Percentiles rank a stretch among this genome's conserved stretches.
Evolutionary conservation across 2,329 filamentous ascomycete genomes (phyloP).

Genomic region (Cladophialophora bantiana): DNA sequence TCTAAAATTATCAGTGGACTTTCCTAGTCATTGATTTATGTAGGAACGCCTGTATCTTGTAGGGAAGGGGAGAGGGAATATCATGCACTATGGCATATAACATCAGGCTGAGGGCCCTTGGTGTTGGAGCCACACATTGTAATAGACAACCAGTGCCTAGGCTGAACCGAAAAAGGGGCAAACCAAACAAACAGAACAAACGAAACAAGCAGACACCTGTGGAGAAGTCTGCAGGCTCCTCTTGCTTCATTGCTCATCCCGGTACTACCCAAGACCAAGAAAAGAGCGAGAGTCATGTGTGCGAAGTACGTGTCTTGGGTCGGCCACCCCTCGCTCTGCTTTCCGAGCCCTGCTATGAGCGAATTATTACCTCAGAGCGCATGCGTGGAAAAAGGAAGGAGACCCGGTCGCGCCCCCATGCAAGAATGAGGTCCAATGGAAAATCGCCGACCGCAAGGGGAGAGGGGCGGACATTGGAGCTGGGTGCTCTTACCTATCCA

Average conservation of each 20-base stretch:
- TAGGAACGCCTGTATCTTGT: not conserved
- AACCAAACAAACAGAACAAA: not conserved
- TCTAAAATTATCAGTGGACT: not conserved
- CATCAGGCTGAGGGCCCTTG: not conserved
- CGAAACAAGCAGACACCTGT: not conserved
- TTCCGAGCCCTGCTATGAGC: not conserved
- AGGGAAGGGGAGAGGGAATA: not conserved
- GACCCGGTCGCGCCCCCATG: not conserved
- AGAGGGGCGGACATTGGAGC: constrained; percentile 8
- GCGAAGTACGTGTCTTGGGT: not conserved
- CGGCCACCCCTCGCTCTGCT: not conserved
- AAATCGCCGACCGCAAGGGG: constrained; percentile 1
- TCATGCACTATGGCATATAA: not conserved
- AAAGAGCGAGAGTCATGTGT: not conserved
- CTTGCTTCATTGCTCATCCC: not conserved
- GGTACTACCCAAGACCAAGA: not conserved
- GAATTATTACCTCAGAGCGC: constrained; percentile 2
- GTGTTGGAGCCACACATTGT: not conserved
- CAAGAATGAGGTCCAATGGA: constrained; percentile 7
- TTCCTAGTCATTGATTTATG: not conserved
- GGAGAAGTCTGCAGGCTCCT: not conserved
- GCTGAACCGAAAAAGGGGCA: not conserved
- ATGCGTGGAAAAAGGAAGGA: not conserved
- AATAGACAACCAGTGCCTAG: not conserved
- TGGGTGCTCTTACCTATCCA: not conserved